Percentiles rank a stretch among this genome's conserved stretches.
Evolutionary conservation across 345 rosid species (phyloP).

Genomic region (Rhodomyrtus tomentosa): DNA sequence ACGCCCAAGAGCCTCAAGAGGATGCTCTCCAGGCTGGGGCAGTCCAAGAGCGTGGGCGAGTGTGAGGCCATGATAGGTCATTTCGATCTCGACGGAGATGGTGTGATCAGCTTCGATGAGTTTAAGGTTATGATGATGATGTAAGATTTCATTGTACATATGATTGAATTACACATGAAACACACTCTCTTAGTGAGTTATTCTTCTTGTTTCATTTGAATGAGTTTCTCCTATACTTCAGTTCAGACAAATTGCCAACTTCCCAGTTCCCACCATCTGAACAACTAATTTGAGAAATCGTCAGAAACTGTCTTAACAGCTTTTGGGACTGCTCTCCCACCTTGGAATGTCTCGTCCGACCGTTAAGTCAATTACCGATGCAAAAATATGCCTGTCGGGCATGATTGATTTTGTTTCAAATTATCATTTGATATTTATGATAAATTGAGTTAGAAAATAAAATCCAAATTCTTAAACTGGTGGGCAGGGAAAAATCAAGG

Average conservation of each 20-base stretch:
- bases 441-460: neutral
- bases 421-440: neutral
- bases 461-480: fast-evolving
- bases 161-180: fast-evolving
- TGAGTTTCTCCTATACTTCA: neutral
- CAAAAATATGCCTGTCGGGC: fast-evolving
- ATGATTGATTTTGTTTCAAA: neutral
- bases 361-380: neutral
- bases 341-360: neutral
- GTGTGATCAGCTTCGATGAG: constrained; percentile 40
- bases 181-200: neutral
- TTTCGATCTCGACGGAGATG: constrained; percentile 9
- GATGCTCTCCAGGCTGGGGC: constrained; percentile 36
- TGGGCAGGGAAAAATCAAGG: neutral
- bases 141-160: neutral
- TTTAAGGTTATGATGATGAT: constrained; percentile 37
- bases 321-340: neutral
- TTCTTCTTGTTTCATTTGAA: neutral
- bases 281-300: neutral
- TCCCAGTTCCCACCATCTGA: neutral
- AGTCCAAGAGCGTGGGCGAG: constrained; percentile 23
- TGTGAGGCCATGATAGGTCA: constrained; percentile 28
- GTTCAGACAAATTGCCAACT: neutral
- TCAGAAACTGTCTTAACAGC: neutral
- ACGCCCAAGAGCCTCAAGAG: constrained; percentile 18